Base-by-base conservation (phyloP, 2,329 filamentous ascomycete genomes). In the Tolypocladium nubicola region DNA sequence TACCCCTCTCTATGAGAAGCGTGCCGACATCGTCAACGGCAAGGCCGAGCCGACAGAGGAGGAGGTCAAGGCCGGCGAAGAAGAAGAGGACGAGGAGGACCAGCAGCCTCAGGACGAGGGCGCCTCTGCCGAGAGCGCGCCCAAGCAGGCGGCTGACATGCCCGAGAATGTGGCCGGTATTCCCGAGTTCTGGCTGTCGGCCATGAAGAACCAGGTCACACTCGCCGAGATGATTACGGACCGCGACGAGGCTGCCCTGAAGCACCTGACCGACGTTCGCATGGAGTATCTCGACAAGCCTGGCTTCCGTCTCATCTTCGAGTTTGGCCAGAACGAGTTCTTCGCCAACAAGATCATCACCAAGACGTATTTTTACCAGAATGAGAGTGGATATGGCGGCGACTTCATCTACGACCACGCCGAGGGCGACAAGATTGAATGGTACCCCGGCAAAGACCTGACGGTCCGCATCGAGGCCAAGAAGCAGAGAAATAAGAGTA, bases 331-430 rank as follows among this genome's bases (percentile, higher is more conserved):
- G 70, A 99, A 99, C 76, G 89, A 95, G 63, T 97, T 87, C 78
- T 99, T 99, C 84, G 88, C 85, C 74, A 97, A 99, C 84, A 97
- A 96, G 82, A 89, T 83, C 66, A 85, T 99, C 74, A 91, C 90
- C 70, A 99, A 99, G 84, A 97, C 93, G 59, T 99, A 99, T 78
- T 97, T 86, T 80, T 99, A 99, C 79, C 93, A 97, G 77, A 95
- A 94, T 71, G 94, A 99, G 83, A 97, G 88, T 68, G 94, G 94
- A 59, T 99, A 99, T 69, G 94, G 93, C 65, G 95, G 94, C 65
- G 95, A 99, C 75, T 99, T 97, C 78, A 97, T 99, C 75, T 99
- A 99, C 73, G 94, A 99, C 73, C 94, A 99, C 71, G 94, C 95
- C 58, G 93, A 99, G 74, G 94, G 95, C 63, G 90, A 96, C 73